Conservation (phyloP, 2,329 filamentous ascomycete species). For the Trichoderma sp. region DNA sequence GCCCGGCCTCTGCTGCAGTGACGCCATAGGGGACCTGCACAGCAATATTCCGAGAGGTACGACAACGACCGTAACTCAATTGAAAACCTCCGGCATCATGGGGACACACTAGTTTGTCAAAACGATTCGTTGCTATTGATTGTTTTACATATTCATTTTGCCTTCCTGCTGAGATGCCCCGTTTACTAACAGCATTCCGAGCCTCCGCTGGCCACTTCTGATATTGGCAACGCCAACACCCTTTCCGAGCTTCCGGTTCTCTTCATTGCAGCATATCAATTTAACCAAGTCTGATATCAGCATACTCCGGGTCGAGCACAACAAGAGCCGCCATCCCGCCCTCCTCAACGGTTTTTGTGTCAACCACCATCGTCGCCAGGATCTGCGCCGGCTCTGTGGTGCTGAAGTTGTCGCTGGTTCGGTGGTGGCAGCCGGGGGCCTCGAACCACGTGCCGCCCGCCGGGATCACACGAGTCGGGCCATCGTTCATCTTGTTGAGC, state of each 20-base stretch:
- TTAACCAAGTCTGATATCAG: conserved; percentile 13
- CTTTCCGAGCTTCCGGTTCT: background rate
- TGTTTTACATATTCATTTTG: background rate
- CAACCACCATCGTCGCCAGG: conserved; percentile 24
- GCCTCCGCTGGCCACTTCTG: background rate
- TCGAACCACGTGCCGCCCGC: conserved; percentile 27
- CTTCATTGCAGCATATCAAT: background rate
- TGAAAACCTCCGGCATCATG: background rate
- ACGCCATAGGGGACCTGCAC: background rate
- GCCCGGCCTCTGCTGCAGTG: background rate
- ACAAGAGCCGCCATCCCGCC: conserved; percentile 23
- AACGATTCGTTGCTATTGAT: background rate
- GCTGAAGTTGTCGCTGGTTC: conserved; percentile 26
- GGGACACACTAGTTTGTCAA: background rate
- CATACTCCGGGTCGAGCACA: conserved; percentile 24
- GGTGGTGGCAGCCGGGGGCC: conserved; percentile 27
- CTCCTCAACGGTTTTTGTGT: conserved; percentile 23
- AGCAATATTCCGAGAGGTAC: background rate
- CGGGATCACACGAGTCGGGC: conserved; percentile 23
- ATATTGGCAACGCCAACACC: background rate
- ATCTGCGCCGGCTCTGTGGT: conserved; percentile 19
- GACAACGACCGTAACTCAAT: background rate
- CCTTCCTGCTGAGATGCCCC: background rate
- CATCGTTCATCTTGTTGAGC: conserved; percentile 29
- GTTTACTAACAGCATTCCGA: background rate